phyloP scores from a whole-genome alignment of 1,284 basidiomycete species.

The Vanrija sp. region DNA sequence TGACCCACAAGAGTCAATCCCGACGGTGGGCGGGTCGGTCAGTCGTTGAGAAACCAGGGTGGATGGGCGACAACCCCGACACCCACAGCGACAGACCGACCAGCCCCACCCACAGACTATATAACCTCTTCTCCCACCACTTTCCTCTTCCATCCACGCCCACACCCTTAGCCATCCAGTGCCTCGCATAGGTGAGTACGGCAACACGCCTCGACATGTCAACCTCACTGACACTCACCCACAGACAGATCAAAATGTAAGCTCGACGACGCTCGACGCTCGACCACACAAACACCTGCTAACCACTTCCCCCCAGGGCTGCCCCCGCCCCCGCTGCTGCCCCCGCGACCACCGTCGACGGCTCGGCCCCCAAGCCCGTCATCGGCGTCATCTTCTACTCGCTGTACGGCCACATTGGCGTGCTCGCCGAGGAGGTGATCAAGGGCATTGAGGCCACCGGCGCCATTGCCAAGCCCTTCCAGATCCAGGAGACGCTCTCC shows the following conservation, averaged over 20 bases:
- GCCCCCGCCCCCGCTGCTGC: not conserved
- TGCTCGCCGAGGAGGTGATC: slow-evolving; percentile 76
- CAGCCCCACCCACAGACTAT: no score
- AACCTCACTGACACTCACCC: no score
- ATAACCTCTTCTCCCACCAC: no score
- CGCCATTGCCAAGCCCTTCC: slow-evolving; percentile 67
- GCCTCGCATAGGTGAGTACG: no score
- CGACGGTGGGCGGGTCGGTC: no score
- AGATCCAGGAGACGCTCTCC: slow-evolving; percentile 74
- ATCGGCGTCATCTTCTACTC: slow-evolving; percentile 79
- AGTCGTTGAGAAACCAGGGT: no score
- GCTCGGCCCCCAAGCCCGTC: slow-evolving; percentile 57
- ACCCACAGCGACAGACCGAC: no score
- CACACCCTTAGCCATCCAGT: no score
- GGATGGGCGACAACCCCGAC: no score
- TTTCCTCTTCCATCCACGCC: no score
- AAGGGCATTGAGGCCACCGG: slow-evolving; percentile 66
- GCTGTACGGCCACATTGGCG: slow-evolving; percentile 70
- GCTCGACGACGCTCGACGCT: not conserved
- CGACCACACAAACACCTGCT: not conserved
- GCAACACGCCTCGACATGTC: no score
- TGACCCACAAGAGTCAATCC: no score
- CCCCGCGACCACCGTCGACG: not conserved
- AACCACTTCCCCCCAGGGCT: not conserved
- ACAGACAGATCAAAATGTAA: not conserved